Base-by-base conservation (phyloP, 2,329 filamentous ascomycete species). In the Fusarium sp. region DNA sequence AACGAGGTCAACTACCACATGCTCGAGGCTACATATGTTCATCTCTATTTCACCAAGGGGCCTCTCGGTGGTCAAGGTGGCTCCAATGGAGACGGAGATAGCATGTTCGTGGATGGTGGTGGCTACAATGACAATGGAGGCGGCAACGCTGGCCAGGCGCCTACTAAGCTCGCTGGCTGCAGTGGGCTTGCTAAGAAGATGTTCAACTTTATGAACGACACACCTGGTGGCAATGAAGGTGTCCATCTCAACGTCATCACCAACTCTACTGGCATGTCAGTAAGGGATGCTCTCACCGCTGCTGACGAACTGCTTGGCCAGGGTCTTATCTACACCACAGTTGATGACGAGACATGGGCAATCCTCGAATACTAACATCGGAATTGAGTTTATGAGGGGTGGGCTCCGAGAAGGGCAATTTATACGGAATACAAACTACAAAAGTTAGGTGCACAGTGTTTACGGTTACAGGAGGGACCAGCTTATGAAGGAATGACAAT, bases 1-100 rank as follows among this genome's bases (percentile, higher is more conserved):
- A 97, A 99, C 85, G 96, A 99, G 87, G 89, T 98, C 81, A 93
- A 92, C 80, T 97, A 94, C 81, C 96, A 98, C 83, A 84, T 98
- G 74, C 90, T 99, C 60, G 96, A 99, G 85, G 92, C 94, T 32
- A 94, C 95, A 10, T 93, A 93, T 65, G 93, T 97, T 56, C 96
- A 99, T 84, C 86, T 99, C 57, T 92, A 92, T 83, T 93, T 95
- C 81, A 93, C 92, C 19, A 89, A 90, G 49, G 95, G 95, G 1
- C 88, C 91, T 7, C 86, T 80, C 82, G 85, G 82, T 50, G 79
- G 81, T 67, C 73, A 79, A 76, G 84, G 80, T 18, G 83, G 76
- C n/a, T 83, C 77, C 62, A 84, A 81, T 37, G 85, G 79, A 38
- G 82, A 83, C 40, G 80, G 83, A 64, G 84, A 87, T 68, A 82